Percentiles rank a stretch among this genome's conserved stretches.
These are phyloP conservation scores for Naganishia onofrii DNA, from an alignment of 768 basidiomycete genomes.

Conservation along the genomic window DNA sequence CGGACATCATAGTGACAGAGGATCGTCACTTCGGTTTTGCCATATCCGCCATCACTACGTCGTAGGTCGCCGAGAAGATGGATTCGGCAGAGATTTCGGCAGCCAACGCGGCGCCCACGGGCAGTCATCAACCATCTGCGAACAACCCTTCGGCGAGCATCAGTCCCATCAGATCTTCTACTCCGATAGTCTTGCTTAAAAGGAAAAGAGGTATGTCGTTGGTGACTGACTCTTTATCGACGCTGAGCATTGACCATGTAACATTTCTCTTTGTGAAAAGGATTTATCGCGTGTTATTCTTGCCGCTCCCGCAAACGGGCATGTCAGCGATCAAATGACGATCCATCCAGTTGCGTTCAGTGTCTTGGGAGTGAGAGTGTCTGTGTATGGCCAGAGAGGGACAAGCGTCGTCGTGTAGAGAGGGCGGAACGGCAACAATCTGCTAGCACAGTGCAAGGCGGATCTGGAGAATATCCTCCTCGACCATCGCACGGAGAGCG, in stretches of 20 bases:
- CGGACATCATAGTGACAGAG: background rate
- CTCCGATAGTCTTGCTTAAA: slow-evolving; percentile 16
- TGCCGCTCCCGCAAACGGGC: slow-evolving; percentile 21
- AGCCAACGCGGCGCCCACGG: background rate
- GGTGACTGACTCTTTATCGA: background rate
- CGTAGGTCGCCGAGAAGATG: background rate
- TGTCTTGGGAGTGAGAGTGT: slow-evolving; percentile 21
- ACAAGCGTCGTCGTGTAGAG: slow-evolving; percentile 22
- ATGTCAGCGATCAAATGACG: slow-evolving; percentile 16
- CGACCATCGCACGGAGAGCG: background rate
- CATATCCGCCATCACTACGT: background rate
- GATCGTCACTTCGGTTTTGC: background rate
- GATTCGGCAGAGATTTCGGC: slow-evolving; percentile 6
- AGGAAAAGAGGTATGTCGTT: slow-evolving; percentile 5
- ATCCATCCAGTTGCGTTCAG: slow-evolving; percentile 11
- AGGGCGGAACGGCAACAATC: background rate
- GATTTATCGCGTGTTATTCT: slow-evolving; percentile 20
- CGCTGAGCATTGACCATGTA: background rate
- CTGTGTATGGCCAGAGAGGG: slow-evolving; percentile 22
- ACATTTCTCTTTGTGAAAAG: background rate
- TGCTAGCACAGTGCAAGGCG: background rate
- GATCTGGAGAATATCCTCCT: background rate
- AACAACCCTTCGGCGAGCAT: background rate
- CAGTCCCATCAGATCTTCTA: slow-evolving; percentile 18
- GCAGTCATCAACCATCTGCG: background rate